Percentiles rank a stretch among this genome's conserved stretches.
These are phyloP conservation scores for Citrullus amarus DNA, from an alignment of 306 rosid species.

Conservation along the genomic window DNA sequence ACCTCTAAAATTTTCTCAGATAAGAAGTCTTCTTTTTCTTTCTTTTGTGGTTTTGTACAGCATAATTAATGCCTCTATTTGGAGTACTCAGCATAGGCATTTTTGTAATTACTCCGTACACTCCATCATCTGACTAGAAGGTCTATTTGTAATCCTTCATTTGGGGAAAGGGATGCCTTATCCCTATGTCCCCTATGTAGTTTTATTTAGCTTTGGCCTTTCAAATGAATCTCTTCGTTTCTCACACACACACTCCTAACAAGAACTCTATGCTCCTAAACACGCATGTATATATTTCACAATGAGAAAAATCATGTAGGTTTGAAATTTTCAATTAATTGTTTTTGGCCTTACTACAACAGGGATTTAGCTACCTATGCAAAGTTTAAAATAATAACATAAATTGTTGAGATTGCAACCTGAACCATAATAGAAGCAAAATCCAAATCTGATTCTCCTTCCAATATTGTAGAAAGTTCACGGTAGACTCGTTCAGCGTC, in stretches of 20 bases:
- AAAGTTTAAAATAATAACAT: slow-evolving; percentile 5
- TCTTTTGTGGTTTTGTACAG: neutral
- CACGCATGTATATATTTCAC: neutral
- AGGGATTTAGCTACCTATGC: neutral
- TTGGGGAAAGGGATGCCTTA: neutral
- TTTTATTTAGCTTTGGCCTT: neutral
- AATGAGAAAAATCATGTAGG: neutral
- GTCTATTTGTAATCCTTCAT: neutral
- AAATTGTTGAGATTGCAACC: slow-evolving; percentile 35
- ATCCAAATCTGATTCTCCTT: slow-evolving; percentile 74
- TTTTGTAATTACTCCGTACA: neutral
- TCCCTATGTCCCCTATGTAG: neutral
- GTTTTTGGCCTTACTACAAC: neutral
- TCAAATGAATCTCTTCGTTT: neutral
- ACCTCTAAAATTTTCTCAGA: neutral
- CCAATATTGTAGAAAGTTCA: slow-evolving; percentile 75
- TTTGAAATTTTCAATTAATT: neutral
- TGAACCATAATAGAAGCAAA: slow-evolving; percentile 94
- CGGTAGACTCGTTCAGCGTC: slow-evolving; percentile 91
- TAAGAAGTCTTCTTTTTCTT: neutral
- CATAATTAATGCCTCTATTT: neutral
- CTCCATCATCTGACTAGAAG: neutral
- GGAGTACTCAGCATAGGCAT: neutral
- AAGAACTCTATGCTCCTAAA: neutral
- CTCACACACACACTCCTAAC: neutral